Percentiles rank a stretch among this genome's conserved stretches.
phyloP scores from a whole-genome alignment of 257 asterid genomes.

The Solanum verrucosum region DNA sequence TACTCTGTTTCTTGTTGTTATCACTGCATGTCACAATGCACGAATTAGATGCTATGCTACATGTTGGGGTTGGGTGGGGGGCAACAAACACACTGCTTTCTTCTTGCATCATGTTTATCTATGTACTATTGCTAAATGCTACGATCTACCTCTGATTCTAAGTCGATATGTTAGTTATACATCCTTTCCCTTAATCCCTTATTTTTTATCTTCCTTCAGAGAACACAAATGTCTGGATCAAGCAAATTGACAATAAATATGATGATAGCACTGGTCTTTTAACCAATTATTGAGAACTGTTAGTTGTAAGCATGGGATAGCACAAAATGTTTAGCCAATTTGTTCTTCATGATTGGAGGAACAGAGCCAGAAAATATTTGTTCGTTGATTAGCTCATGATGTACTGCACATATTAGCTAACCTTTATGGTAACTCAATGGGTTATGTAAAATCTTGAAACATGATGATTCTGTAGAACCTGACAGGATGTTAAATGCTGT shows the following conservation, averaged over 20 bases:
- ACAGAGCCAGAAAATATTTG: background rate
- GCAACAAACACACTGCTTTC: background rate
- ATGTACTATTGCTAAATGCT: background rate
- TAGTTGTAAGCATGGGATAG: background rate
- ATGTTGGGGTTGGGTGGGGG: background rate
- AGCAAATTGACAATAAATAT: background rate
- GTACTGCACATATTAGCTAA: background rate
- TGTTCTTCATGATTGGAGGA: background rate
- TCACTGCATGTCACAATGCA: background rate
- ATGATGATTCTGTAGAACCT: background rate
- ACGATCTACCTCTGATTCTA: background rate
- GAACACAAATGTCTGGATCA: background rate
- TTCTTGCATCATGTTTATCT: background rate
- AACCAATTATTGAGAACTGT: background rate
- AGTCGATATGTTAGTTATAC: background rate
- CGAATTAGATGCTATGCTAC: background rate
- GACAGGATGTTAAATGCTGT: background rate
- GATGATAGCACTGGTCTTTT: background rate
- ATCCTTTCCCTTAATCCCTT: background rate
- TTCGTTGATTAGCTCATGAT: background rate
- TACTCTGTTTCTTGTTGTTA: background rate
- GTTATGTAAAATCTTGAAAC: background rate
- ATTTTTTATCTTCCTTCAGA: background rate
- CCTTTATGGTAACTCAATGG: background rate
- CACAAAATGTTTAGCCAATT: background rate